Conservation (phyloP, 257 asterid species). For the Salvia splendens region DNA sequence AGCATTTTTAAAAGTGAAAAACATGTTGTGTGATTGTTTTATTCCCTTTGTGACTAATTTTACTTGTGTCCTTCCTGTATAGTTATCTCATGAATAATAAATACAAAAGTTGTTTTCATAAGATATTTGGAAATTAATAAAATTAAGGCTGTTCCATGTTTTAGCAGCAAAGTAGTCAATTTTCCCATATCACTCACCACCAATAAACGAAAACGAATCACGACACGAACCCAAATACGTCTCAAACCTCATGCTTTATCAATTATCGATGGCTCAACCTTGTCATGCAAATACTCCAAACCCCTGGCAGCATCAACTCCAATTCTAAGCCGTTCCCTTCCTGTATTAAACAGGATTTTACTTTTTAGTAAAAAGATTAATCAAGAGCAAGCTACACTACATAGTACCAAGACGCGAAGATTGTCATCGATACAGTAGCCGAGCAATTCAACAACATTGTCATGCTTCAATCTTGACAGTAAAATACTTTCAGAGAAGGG, state of each 20-base stretch:
- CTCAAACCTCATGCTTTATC: slow-evolving; percentile 59
- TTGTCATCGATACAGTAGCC: slow-evolving; percentile 95
- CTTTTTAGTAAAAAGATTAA: slow-evolving; percentile 21
- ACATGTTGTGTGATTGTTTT: too few relatives aligned
- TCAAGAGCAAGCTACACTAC: slow-evolving; percentile 49
- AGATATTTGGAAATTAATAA: too few relatives aligned
- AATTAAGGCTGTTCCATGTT: background rate
- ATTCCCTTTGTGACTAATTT: background rate
- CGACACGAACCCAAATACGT: slow-evolving; percentile 27
- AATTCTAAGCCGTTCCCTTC: slow-evolving; percentile 90
- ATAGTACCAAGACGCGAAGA: slow-evolving; percentile 81
- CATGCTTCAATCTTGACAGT: slow-evolving; percentile 83
- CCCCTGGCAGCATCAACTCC: slow-evolving; percentile 99
- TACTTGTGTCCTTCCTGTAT: too few relatives aligned
- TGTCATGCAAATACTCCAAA: slow-evolving; percentile 94
- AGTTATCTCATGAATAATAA: too few relatives aligned
- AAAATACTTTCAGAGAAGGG: too few relatives aligned
- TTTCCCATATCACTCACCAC: slow-evolving; percentile 29
- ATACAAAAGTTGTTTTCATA: too few relatives aligned
- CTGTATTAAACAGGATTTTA: slow-evolving; percentile 39
- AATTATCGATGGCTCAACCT: slow-evolving; percentile 71
- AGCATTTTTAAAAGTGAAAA: background rate
- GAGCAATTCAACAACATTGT: slow-evolving; percentile 81
- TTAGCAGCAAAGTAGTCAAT: background rate
- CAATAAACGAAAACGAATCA: slow-evolving; percentile 32